Conservation (phyloP, 306 rosid species). For the Benincasa hispida region DNA sequence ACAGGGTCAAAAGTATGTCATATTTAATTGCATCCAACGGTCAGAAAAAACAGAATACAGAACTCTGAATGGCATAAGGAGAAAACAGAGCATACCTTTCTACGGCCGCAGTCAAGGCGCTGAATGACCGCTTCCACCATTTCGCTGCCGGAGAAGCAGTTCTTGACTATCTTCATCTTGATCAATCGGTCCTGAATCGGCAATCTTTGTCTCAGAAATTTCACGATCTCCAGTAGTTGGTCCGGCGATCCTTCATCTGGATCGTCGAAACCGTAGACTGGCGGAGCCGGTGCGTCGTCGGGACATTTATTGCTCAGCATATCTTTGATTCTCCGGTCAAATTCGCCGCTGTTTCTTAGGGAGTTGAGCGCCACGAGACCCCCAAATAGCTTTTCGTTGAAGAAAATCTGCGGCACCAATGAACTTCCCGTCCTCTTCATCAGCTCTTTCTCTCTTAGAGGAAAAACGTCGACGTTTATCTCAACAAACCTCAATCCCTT, state of each 20-base stretch:
- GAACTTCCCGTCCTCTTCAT: constrained; percentile 40
- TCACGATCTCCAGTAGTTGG: constrained; percentile 38
- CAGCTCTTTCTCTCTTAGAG: constrained; percentile 54
- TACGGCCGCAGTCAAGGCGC: constrained; percentile 56
- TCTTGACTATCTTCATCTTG: constrained; percentile 64
- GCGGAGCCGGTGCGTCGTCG: constrained; percentile 49
- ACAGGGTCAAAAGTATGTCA: background rate
- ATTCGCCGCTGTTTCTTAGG: constrained; percentile 64
- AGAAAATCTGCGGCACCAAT: constrained; percentile 79
- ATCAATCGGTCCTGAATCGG: constrained; percentile 69
- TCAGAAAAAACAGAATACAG: background rate
- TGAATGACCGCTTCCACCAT: constrained; percentile 52
- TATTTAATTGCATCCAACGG: background rate
- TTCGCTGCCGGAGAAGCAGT: constrained; percentile 67
- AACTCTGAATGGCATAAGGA: background rate
- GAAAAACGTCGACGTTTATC: constrained; percentile 81
- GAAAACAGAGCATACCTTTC: constrained; percentile 40
- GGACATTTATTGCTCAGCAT: constrained; percentile 32
- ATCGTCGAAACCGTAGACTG: constrained; percentile 56
- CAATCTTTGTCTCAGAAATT: constrained; percentile 42
- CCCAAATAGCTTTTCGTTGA: constrained; percentile 80
- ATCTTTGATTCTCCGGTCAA: constrained; percentile 53
- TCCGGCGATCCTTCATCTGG: constrained; percentile 30
- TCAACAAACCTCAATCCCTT: constrained; percentile 51
- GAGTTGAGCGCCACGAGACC: constrained; percentile 82